These are phyloP conservation scores for Penicillium lagena DNA, from an alignment of 495 filamentous ascomycete species.

Conservation along the genomic window DNA sequence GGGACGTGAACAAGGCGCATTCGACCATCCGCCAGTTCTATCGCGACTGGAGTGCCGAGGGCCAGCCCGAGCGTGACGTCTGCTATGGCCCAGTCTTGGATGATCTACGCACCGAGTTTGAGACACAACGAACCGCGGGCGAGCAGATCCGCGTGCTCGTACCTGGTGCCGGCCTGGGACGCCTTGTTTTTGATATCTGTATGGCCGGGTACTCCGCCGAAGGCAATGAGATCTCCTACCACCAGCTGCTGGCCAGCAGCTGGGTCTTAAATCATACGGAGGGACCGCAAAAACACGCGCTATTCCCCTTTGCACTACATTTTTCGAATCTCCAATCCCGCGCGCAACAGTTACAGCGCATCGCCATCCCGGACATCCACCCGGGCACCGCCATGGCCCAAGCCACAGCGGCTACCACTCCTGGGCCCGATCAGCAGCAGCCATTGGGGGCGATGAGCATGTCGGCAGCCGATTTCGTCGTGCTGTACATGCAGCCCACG, in stretches of 20 bases:
- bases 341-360: constrained; percentile 61
- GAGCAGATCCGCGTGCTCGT: constrained; percentile 63
- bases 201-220: constrained; percentile 67
- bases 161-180: constrained; percentile 83
- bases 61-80: constrained; percentile 60
- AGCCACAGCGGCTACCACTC: constrained; percentile 1
- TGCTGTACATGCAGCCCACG: constrained; percentile 57
- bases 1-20: constrained; percentile 81
- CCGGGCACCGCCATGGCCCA: constrained; percentile 49
- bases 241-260: constrained; percentile 79
- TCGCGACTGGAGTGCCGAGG: constrained; percentile 88
- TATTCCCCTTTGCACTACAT: constrained; percentile 74
- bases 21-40: constrained; percentile 90
- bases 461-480: constrained; percentile 77
- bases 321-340: constrained; percentile 74
- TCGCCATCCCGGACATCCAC: constrained; percentile 72
- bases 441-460: constrained; percentile 63
- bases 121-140: constrained; percentile 14
- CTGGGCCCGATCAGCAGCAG: constrained; percentile 4
- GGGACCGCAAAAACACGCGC: constrained; percentile 32
- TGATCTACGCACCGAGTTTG: constrained; percentile 53
- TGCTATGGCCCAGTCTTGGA: constrained; percentile 68
- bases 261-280: constrained; percentile 78
- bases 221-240: constrained; percentile 95
- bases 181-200: constrained; percentile 81